phyloP scores from a whole-genome alignment of 1,284 basidiomycete species.

The Sutorius eximius region DNA sequence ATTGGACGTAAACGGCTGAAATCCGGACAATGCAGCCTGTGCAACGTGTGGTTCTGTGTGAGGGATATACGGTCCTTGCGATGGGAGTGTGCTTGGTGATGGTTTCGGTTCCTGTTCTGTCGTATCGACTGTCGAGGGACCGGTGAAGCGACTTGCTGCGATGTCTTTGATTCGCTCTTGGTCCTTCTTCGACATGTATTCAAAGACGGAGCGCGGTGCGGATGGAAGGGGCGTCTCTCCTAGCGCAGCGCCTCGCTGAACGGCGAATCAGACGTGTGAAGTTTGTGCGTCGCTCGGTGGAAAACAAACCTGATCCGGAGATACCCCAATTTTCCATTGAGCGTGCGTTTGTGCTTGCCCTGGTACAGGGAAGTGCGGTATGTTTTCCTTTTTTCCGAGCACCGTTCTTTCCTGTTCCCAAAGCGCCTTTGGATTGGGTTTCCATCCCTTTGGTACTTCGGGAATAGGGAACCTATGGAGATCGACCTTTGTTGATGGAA shows the following conservation, averaged over 20 bases:
- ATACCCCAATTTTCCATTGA: constrained; percentile 55
- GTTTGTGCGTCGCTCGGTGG: not conserved
- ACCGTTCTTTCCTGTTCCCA: constrained; percentile 63
- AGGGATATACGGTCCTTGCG: constrained; percentile 52
- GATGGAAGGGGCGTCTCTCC: constrained; percentile 78
- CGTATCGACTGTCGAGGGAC: constrained; percentile 24
- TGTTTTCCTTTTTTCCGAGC: constrained; percentile 45
- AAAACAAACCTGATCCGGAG: constrained; percentile 67
- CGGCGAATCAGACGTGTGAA: constrained; percentile 1
- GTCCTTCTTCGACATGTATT: constrained; percentile 91
- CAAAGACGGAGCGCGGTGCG: constrained; percentile 81
- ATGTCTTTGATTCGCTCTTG: constrained; percentile 78
- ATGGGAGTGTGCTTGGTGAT: constrained; percentile 23
- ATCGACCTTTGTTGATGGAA: constrained; percentile 11
- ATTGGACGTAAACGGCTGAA: constrained; percentile 85
- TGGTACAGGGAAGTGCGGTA: constrained; percentile 26
- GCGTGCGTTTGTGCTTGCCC: constrained; percentile 39
- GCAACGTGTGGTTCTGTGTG: constrained; percentile 76
- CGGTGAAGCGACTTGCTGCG: constrained; percentile 37
- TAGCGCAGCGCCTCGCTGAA: constrained; percentile 75
- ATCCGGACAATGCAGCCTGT: constrained; percentile 83
- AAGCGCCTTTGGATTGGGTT: constrained; percentile 75
- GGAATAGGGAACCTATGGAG: constrained; percentile 75
- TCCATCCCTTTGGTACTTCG: constrained; percentile 82
- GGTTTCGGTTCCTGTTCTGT: constrained; percentile 23